Evolutionary conservation across 73 alveolate genomes (phyloP).

Genomic region (Paramecium octaurelia): DNA sequence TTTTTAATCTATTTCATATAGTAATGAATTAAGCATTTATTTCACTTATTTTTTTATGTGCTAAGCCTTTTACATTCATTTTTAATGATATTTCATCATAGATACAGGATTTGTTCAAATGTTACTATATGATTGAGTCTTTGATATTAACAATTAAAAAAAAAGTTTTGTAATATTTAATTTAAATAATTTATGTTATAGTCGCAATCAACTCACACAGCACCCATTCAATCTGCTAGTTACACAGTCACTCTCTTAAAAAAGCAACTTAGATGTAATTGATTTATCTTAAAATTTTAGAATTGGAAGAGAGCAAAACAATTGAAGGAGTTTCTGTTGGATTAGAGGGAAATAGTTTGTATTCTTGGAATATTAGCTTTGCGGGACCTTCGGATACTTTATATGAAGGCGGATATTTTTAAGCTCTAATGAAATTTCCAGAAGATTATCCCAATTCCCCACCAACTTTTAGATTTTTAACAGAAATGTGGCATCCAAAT

Average conservation of each 20-base stretch:
- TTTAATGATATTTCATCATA: too few relatives aligned
- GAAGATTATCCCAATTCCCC: constrained; percentile 92
- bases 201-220: neutral
- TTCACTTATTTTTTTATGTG: too few relatives aligned
- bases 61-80: neutral
- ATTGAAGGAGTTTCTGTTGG: constrained; percentile 81
- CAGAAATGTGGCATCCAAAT: constrained; percentile 97
- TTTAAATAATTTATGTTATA: neutral
- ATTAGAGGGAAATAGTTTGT: constrained; percentile 76
- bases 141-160: neutral
- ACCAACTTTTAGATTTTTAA: constrained; percentile 88
- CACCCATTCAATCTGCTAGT: constrained; percentile 14
- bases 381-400: constrained; percentile 93
- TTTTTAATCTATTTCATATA: too few relatives aligned
- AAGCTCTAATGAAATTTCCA: constrained; percentile 83
- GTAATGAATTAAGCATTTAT: too few relatives aligned
- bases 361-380: constrained; percentile 82
- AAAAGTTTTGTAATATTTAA: neutral
- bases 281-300: neutral
- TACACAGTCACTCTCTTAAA: neutral
- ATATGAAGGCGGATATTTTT: constrained; percentile 92
- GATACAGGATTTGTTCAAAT: too few relatives aligned
- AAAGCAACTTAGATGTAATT: neutral
- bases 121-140: neutral
- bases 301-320: constrained; percentile 45